Base-by-base conservation (phyloP, 306 rosid species). In the Carpinus fangiana region DNA sequence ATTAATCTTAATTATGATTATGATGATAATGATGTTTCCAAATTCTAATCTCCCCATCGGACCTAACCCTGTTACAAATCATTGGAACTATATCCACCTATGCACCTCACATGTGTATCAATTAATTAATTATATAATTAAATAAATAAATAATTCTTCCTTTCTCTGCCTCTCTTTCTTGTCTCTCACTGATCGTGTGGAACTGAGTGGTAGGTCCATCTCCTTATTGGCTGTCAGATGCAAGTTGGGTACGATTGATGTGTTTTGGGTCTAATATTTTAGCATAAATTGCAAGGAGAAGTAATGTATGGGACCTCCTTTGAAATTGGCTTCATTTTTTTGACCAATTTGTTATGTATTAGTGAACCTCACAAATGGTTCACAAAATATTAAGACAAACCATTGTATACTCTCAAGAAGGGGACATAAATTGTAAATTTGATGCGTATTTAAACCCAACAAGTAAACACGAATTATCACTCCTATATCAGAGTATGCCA, bases 21-120 rank as follows among this genome's bases (percentile, higher is more conserved):
- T 43, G 52, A 41, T 38, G 23, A 45, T 28, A 46, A 79, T 79
- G 60, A 74, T 66, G 17, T 70, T 57, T 56, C 75, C 54, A 64
- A 73, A 55, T 55, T 9, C 9, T 67, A 20, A 57, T 66, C 52
- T n/a, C 26, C 41, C 62, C 2, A 48, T 10, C 14, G 45, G 8
- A 8, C 45, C 26, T 21, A 50, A 52, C 67, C 50, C 50, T 72
- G 28, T 46, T 65, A 47, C 70, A 73, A 23, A 76, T 67, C 84
- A 76, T 80, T 59, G 73, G 74, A 84, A 51, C 60, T 13, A 18
- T 17, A 73, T 66, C 16, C 64, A 59, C 16, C 36, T 23, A 23
- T 12, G 83, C 71, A 52, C 52, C 76, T 79, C 83, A 83, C 83
- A 83, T 83, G 83, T 80, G 50, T 50, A 23, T 57, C 45, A 12